Evolutionary conservation across 73 alveolate species (phyloP).

Genomic region (Paramecium sexaurelia): DNA sequence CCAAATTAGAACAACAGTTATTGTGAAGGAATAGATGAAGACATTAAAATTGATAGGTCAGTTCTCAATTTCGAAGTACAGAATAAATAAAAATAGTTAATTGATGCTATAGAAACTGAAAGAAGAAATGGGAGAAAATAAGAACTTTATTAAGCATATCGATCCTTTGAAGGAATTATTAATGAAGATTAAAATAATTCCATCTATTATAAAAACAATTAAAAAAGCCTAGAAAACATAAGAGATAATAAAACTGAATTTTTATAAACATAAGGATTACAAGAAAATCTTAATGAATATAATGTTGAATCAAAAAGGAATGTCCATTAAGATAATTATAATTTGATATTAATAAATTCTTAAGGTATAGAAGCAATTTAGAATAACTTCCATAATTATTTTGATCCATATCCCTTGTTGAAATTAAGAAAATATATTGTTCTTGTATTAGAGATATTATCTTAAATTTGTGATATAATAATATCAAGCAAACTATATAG

Average conservation of each 20-base stretch:
- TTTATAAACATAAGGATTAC: not conserved
- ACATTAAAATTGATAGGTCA: not conserved
- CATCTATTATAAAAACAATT: too few relatives aligned
- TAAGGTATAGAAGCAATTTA: not conserved
- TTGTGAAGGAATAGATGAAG: conserved; percentile 6
- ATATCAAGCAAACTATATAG: not conserved
- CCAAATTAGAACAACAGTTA: not conserved
- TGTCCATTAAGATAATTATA: not conserved
- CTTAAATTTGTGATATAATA: not conserved
- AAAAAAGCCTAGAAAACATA: not conserved
- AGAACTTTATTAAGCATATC: not conserved
- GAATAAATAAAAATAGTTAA: not conserved
- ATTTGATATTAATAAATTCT: not conserved
- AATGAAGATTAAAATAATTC: not conserved
- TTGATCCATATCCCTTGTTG: not conserved
- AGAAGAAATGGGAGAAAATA: not conserved
- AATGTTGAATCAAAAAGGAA: not conserved
- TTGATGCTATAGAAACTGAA: not conserved
- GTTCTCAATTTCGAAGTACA: not conserved
- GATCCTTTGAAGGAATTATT: not conserved
- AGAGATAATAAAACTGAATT: not conserved
- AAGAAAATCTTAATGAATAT: not conserved
- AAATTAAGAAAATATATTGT: not conserved
- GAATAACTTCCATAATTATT: not conserved
- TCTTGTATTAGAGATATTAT: not conserved